Evolutionary conservation across 164 flowering plant genomes (phyloP), one percentile per base, ranked within the genome.

Genomic region (grape (Vitis vinifera)): DNA sequence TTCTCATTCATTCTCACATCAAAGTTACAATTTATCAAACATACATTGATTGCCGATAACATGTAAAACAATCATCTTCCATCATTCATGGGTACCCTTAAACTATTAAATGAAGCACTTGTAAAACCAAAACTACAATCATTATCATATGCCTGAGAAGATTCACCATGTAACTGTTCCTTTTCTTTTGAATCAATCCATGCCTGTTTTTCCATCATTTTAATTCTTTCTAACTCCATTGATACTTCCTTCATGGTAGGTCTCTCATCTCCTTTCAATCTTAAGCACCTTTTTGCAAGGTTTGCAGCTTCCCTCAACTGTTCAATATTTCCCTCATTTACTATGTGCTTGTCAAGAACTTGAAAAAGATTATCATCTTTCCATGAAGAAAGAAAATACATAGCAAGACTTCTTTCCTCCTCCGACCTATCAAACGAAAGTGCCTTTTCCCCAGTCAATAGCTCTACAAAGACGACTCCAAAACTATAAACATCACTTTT

Each of bases 381-480:
- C 70, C 71, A 0, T 10, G 74, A 65, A 48, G 73, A 60, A 1
- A 68, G 13, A 30, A 84, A 84, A 15, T 70, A 71, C 66, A 37
- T 59, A 0, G 76, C 82, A 2, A 84, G 51, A 58, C 68, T 80
- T 51, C 68, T 60, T 2, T 67, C 68, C 3, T 57, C n/a, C 29
- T 70, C 66, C 0, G 77, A 10, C 49, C 69, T 67, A 2, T 49
- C 52, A 2, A 59, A 59, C 1, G 49, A 62, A 16, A 79, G 6
- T 1, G 71, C 79, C 63, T 68, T 77, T 68, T 66, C 15, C 2
- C 86, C 76, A 0, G 84, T 75, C 7, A 85, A 27, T 3, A 85
- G 72, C 74, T 85, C 86, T 0, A 75, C 76, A n/a, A 84, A 73
- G 3, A 84, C 83, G 2, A 81, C 85, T 1, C 87, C 87, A 53